These are phyloP conservation scores for Saposhnikovia divaricata DNA, from an alignment of 129 eudicot species.

Conservation along the genomic window DNA sequence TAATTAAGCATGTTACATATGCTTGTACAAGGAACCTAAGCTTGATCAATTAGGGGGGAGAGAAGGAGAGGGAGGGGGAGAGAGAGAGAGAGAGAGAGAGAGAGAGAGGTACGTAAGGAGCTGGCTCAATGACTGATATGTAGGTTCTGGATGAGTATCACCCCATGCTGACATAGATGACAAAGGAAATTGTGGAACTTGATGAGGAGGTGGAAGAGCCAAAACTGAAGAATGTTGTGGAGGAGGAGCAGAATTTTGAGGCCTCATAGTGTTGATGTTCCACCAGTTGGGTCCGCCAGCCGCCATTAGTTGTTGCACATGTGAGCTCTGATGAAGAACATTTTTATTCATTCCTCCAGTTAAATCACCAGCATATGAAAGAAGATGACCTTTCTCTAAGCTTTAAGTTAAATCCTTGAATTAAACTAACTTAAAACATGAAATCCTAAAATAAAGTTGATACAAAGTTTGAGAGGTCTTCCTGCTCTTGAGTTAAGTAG, in stretches of 20 bases:
- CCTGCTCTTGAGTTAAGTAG: conserved; percentile 37
- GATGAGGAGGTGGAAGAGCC: conserved; percentile 10
- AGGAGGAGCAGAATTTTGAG: conserved; percentile 23
- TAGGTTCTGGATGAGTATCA: conserved; percentile 40
- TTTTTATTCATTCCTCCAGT: conserved; percentile 55
- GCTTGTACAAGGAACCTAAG: background rate
- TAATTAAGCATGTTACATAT: background rate
- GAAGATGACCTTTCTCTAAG: conserved; percentile 4
- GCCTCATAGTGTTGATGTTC: conserved; percentile 43
- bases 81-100: conserved; percentile 12
- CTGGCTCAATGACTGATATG: conserved; percentile 64
- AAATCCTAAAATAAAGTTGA: background rate
- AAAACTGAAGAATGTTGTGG: background rate
- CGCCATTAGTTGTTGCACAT: conserved; percentile 76
- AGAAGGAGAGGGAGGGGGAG: background rate
- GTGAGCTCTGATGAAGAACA: conserved; percentile 62
- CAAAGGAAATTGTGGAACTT: conserved; percentile 23
- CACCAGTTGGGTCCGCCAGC: conserved; percentile 66
- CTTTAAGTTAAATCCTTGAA: background rate
- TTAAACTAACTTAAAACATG: background rate
- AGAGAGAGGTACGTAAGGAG: conserved; percentile 59
- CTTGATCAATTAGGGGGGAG: background rate
- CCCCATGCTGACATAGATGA: conserved; percentile 39
- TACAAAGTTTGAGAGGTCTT: conserved; percentile 43
- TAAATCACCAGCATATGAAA: background rate